phyloP scores from a whole-genome alignment of 2,329 filamentous ascomycete genomes.

The Aureobasidium sp. region DNA sequence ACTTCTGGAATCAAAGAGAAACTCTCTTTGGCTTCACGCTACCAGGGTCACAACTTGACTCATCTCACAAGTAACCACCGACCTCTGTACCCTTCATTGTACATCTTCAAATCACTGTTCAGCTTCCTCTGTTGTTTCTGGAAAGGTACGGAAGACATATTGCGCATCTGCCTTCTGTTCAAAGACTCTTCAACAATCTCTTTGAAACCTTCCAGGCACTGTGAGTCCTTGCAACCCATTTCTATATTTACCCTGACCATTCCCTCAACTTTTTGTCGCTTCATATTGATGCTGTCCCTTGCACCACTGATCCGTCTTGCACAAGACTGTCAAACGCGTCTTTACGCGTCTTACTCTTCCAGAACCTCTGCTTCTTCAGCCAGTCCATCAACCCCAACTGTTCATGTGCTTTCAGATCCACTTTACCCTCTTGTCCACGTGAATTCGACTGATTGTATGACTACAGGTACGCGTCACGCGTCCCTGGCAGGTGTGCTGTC shows the following conservation, averaged over 20 bases:
- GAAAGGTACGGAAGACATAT: neutral
- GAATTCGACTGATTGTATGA: neutral
- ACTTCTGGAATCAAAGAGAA: neutral
- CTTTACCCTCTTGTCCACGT: neutral
- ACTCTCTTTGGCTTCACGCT: conserved; percentile 8
- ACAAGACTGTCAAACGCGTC: neutral
- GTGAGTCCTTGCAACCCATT: neutral
- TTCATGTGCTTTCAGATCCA: neutral
- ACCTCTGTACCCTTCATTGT: neutral
- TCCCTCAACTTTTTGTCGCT: neutral
- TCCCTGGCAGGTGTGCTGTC: neutral
- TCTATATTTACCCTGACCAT: neutral
- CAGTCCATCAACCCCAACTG: no score
- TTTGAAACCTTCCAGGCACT: conserved; percentile 3
- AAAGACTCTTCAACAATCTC: conserved; percentile 4
- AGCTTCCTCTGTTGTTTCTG: neutral
- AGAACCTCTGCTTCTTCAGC: no score
- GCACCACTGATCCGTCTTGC: neutral
- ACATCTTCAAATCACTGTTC: neutral
- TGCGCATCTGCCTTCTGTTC: neutral
- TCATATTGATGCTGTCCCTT: neutral
- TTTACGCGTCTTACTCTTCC: neutral
- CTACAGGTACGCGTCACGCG: neutral
- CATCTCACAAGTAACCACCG: neutral
- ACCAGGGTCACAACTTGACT: conserved; percentile 1